These are phyloP conservation scores for Eucalyptus cladocalyx DNA, from an alignment of 345 rosid genomes.

Conservation along the genomic window DNA sequence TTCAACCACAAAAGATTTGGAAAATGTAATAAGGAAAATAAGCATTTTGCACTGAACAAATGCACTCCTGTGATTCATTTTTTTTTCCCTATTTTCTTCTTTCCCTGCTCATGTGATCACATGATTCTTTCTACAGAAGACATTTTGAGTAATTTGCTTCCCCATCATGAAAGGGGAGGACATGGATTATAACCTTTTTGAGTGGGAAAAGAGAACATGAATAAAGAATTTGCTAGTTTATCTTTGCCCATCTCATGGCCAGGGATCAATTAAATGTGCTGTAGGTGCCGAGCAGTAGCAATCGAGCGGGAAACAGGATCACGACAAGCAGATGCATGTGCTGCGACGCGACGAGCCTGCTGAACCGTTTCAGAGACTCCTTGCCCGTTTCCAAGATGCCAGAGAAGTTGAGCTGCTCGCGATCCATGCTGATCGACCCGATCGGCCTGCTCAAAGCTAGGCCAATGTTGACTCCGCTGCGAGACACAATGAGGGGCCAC, in stretches of 20 bases:
- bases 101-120: not conserved
- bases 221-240: not conserved
- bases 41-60: not conserved
- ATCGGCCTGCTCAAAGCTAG: constrained; percentile 16
- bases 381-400: constrained; percentile 52
- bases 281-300: constrained; percentile 48
- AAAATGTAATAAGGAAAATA: not conserved
- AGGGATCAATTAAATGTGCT: constrained; percentile 20
- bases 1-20: not conserved
- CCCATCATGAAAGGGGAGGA: not conserved
- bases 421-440: constrained; percentile 4
- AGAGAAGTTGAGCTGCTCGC: constrained; percentile 33
- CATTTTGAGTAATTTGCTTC: not conserved
- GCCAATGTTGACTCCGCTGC: constrained; percentile 2
- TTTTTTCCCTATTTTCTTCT: not conserved
- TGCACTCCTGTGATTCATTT: not conserved
- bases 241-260: not conserved
- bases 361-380: constrained; percentile 54
- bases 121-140: not conserved
- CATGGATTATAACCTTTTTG: not conserved
- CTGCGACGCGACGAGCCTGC: constrained; percentile 70
- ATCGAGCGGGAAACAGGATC: constrained; percentile 52
- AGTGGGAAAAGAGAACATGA: not conserved
- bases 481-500: constrained; percentile 47
- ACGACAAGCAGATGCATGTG: constrained; percentile 76